Percentiles rank a stretch among this genome's conserved stretches.
These are phyloP conservation scores for Trichoderma gracile DNA, from an alignment of 2,329 filamentous ascomycete genomes.

Conservation along the genomic window DNA sequence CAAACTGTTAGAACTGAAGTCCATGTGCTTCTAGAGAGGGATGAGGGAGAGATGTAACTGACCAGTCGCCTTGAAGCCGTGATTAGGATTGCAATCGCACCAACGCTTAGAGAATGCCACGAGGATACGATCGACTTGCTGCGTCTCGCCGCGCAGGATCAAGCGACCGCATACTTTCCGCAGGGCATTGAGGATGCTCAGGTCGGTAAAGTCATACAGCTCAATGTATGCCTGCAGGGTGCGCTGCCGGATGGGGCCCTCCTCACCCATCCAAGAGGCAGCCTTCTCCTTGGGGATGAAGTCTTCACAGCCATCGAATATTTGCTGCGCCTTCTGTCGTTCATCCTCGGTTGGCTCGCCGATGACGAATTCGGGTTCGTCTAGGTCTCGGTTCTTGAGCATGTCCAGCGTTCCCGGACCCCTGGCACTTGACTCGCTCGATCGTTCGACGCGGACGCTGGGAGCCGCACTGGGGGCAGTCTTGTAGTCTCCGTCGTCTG, in stretches of 20 bases:
- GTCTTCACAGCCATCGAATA: slow-evolving; percentile 82
- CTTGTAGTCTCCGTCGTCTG: slow-evolving; percentile 43
- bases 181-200: slow-evolving; percentile 77
- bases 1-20: slow-evolving; percentile 34
- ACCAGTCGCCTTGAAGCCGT: slow-evolving; percentile 90
- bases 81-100: slow-evolving; percentile 89
- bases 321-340: slow-evolving; percentile 72
- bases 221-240: slow-evolving; percentile 81
- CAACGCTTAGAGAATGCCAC: slow-evolving; percentile 86
- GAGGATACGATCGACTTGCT: slow-evolving; percentile 93
- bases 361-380: slow-evolving; percentile 59
- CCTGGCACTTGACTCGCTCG: slow-evolving; percentile 44
- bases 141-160: slow-evolving; percentile 85
- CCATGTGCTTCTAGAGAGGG: no score
- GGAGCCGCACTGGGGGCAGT: slow-evolving; percentile 47
- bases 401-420: slow-evolving; percentile 36
- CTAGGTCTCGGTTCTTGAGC: slow-evolving; percentile 48
- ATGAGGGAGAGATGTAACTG: slow-evolving; percentile 39
- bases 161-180: slow-evolving; percentile 80
- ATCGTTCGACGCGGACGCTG: slow-evolving; percentile 48
- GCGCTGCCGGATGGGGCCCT: slow-evolving; percentile 58
- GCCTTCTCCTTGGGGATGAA: slow-evolving; percentile 78
- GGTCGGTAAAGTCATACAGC: slow-evolving; percentile 79
- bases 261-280: slow-evolving; percentile 85
- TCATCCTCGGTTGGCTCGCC: slow-evolving; percentile 68